Conservation (phyloP, 2,329 filamentous ascomycete species). For the Cyphellophora europaea region DNA sequence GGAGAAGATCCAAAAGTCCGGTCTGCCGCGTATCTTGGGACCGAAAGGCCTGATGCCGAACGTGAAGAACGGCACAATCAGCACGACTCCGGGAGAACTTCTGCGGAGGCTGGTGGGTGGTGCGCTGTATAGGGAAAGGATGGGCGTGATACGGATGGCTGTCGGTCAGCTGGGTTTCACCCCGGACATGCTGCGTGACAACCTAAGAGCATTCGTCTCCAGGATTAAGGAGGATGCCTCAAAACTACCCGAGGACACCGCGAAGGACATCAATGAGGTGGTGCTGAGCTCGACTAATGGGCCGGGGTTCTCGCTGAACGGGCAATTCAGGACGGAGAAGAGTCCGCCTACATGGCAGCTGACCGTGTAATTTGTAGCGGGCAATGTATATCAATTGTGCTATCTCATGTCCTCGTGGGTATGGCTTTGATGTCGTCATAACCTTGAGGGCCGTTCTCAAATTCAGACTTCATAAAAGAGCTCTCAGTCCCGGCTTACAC, state of each 20-base stretch:
- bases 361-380: no score
- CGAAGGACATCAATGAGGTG: conserved; percentile 66
- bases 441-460: no score
- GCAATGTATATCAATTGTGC: no score
- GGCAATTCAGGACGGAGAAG: conserved; percentile 58
- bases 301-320: conserved; percentile 79
- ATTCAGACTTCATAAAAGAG: no score
- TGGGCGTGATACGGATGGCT: conserved; percentile 79
- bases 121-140: conserved; percentile 75
- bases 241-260: conserved; percentile 45
- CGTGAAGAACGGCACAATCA: conserved; percentile 77
- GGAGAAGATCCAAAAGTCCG: conserved; percentile 69
- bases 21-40: conserved; percentile 71
- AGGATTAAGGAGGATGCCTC: conserved; percentile 70
- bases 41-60: conserved; percentile 90
- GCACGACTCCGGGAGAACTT: conserved; percentile 63
- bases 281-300: conserved; percentile 76
- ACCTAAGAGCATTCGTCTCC: conserved; percentile 68
- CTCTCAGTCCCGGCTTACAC: no score
- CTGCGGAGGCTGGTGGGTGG: conserved; percentile 77
- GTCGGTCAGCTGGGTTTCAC: conserved; percentile 85
- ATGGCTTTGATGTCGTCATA: no score
- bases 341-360: conserved; percentile 41
- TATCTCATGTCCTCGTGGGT: no score
- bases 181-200: conserved; percentile 74